Conservation (phyloP, 495 filamentous ascomycete species). For the Pseudevernia furfuracea region DNA sequence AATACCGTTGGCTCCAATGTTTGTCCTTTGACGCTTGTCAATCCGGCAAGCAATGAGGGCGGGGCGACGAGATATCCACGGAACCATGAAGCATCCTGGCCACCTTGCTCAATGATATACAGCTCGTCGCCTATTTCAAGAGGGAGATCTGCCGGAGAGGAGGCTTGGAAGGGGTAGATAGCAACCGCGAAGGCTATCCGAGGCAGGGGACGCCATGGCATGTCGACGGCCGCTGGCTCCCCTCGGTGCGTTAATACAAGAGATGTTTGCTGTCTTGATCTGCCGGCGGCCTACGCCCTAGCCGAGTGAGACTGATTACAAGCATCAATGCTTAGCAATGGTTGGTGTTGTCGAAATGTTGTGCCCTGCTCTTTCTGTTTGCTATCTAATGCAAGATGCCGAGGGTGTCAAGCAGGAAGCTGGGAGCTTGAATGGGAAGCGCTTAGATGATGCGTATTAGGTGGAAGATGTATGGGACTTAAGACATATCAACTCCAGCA, state of each 20-base stretch:
- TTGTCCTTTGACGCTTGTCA: slow-evolving; percentile 87
- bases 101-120: slow-evolving; percentile 97
- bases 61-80: slow-evolving; percentile 92
- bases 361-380: slow-evolving; percentile 6
- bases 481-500: slow-evolving; percentile 8
- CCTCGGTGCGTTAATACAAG: neutral
- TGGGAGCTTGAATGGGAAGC: neutral
- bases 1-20: slow-evolving; percentile 93
- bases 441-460: neutral
- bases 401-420: slow-evolving; percentile 7
- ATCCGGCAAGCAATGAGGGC: slow-evolving; percentile 81
- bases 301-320: neutral
- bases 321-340: slow-evolving; percentile 1
- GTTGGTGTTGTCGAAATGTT: neutral
- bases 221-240: slow-evolving; percentile 30
- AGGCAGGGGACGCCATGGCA: slow-evolving; percentile 96
- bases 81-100: slow-evolving; percentile 77
- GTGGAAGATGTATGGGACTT: neutral
- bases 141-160: slow-evolving; percentile 83
- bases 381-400: slow-evolving; percentile 15
- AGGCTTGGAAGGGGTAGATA: slow-evolving; percentile 82
- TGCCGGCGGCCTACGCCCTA: neutral
- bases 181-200: slow-evolving; percentile 97
- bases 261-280: slow-evolving; percentile 3
- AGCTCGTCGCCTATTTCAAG: slow-evolving; percentile 96